Percentiles rank a stretch among this genome's conserved stretches.
Evolutionary conservation across 2,329 filamentous ascomycete genomes (phyloP).

Genomic region (Rhynchosporium graminicola): DNA sequence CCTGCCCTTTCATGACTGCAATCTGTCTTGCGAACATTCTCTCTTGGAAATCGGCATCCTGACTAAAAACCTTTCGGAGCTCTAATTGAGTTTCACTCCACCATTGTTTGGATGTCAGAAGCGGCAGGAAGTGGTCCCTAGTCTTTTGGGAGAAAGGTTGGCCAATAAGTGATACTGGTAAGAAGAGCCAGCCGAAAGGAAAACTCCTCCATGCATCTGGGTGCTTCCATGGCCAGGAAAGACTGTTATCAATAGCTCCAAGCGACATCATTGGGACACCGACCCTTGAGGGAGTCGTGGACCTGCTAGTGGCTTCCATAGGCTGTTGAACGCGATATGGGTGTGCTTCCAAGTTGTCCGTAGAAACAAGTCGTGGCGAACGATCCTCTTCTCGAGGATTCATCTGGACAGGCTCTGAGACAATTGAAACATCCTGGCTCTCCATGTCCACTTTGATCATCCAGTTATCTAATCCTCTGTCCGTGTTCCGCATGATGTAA

Average conservation of each 20-base stretch:
- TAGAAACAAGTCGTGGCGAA: slow-evolving; percentile 49
- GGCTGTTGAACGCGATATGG: slow-evolving; percentile 79
- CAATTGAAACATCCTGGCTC: slow-evolving; percentile 78
- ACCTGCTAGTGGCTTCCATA: slow-evolving; percentile 72
- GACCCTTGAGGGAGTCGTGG: slow-evolving; percentile 41
- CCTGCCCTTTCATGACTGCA: slow-evolving; percentile 98
- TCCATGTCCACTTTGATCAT: slow-evolving; percentile 97
- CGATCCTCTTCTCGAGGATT: slow-evolving; percentile 55
- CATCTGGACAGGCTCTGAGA: slow-evolving; percentile 75
- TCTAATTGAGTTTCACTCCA: slow-evolving; percentile 93
- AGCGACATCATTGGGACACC: slow-evolving; percentile 61
- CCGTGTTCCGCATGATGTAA: slow-evolving; percentile 99
- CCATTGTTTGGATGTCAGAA: slow-evolving; percentile 93
- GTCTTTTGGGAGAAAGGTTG: slow-evolving; percentile 95
- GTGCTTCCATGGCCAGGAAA: slow-evolving; percentile 80
- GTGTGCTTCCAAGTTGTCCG: slow-evolving; percentile 47
- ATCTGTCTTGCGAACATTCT: slow-evolving; percentile 99
- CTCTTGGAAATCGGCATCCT: slow-evolving; percentile 95
- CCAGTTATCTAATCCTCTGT: slow-evolving; percentile 96
- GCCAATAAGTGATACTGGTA: slow-evolving; percentile 94
- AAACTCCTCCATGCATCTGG: slow-evolving; percentile 82
- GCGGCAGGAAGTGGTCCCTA: slow-evolving; percentile 89
- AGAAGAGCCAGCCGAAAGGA: slow-evolving; percentile 96
- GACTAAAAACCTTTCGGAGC: slow-evolving; percentile 81
- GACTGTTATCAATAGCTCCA: slow-evolving; percentile 94